These are phyloP conservation scores for Rhodotorula sp. DNA, from an alignment of 1,284 basidiomycete species.

Conservation along the genomic window DNA sequence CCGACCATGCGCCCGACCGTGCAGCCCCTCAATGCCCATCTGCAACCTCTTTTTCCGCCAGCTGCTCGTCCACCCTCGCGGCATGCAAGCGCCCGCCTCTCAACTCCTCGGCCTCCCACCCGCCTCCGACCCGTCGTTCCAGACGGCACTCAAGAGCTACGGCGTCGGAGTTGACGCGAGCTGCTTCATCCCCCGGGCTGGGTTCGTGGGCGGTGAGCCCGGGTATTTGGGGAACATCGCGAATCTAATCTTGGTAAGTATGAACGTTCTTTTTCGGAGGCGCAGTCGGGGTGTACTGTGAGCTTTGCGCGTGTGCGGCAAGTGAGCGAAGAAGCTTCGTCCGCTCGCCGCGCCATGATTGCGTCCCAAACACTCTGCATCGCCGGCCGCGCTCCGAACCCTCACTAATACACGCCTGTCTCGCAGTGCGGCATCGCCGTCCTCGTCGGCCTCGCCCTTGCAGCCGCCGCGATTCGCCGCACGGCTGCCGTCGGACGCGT, in stretches of 20 bases:
- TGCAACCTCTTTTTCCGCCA: conserved; percentile 54
- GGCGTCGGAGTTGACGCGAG: conserved; percentile 39
- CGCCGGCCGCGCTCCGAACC: background rate
- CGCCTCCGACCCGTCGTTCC: conserved; percentile 12
- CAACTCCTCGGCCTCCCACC: conserved; percentile 39
- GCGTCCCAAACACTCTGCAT: background rate
- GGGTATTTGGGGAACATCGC: conserved; percentile 42
- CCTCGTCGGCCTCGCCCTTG: conserved; percentile 39
- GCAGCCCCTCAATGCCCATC: conserved; percentile 48
- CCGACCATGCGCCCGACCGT: no score
- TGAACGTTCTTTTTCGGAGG: no score
- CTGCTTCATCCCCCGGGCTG: conserved; percentile 41
- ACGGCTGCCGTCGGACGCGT: conserved; percentile 41
- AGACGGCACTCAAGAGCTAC: conserved; percentile 15
- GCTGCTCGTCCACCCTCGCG: conserved; percentile 44
- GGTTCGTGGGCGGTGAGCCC: conserved; percentile 28
- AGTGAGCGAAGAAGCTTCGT: no score
- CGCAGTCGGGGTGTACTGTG: background rate
- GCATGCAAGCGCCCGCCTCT: conserved; percentile 30
- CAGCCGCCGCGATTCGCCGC: conserved; percentile 33
- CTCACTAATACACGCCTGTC: no score
- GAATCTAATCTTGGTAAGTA: conserved; percentile 38
- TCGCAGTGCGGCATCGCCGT: conserved; percentile 32
- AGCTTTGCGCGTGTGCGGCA: background rate
- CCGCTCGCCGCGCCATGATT: no score